These are phyloP conservation scores for Tulasnella sp. DNA, from an alignment of 768 basidiomycete species.

Conservation along the genomic window DNA sequence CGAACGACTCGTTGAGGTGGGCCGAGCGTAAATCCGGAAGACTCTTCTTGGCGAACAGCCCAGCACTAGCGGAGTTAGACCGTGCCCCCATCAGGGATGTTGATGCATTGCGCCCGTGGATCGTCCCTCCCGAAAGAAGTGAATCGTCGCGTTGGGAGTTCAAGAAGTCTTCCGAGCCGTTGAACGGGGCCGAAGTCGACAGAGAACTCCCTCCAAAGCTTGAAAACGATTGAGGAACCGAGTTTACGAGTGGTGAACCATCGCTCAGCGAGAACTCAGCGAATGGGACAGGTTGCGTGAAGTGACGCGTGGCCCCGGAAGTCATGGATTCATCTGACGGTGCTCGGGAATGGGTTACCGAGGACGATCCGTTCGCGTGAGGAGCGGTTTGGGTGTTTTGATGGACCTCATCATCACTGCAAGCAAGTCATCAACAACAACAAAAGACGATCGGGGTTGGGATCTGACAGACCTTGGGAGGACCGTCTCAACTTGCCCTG, in stretches of 20 bases:
- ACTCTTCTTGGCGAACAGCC: conserved; percentile 51
- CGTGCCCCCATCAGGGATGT: conserved; percentile 14
- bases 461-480: conserved; percentile 1
- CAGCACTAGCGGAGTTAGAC: conserved; percentile 14
- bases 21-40: conserved; percentile 65
- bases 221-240: background rate
- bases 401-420: background rate
- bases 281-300: background rate
- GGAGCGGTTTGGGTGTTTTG: background rate
- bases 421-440: background rate
- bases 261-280: conserved; percentile 11
- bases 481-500: background rate
- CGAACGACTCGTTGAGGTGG: conserved; percentile 21
- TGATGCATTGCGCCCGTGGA: conserved; percentile 21
- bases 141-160: conserved; percentile 5
- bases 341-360: conserved; percentile 8
- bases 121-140: background rate
- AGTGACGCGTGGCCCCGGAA: background rate
- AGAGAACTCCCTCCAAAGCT: background rate
- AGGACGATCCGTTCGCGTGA: background rate
- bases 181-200: background rate
- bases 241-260: background rate
- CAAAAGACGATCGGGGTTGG: background rate
- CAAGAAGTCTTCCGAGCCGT: conserved; percentile 6
- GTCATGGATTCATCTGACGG: conserved; percentile 8